phyloP scores from a whole-genome alignment of 1,284 basidiomycete species.

The Paramarasmius palmivorus region DNA sequence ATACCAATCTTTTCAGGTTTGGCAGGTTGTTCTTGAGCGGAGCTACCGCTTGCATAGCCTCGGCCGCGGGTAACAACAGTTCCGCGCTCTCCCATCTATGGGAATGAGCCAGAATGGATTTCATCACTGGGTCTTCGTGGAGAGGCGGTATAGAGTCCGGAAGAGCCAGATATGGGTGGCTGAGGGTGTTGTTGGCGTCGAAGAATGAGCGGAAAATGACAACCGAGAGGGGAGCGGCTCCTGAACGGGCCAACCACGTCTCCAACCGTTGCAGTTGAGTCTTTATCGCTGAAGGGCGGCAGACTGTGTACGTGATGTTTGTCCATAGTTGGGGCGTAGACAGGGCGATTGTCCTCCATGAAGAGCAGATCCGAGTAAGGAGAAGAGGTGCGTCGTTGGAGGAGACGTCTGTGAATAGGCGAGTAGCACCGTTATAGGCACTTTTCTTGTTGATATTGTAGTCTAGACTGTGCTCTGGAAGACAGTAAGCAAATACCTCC shows the following conservation, averaged over 20 bases:
- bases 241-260: not conserved
- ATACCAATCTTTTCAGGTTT: not conserved
- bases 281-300: not conserved
- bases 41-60: not conserved
- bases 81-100: constrained; percentile 1
- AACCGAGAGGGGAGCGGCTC: not conserved
- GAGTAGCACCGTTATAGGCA: not conserved
- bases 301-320: constrained; percentile 1
- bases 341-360: not conserved
- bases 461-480: constrained; percentile 1
- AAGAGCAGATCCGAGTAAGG: not conserved
- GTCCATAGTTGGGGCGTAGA: not conserved
- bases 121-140: not conserved
- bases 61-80: not conserved
- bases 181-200: not conserved
- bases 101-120: not conserved
- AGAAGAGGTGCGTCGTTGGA: not conserved
- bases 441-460: not conserved
- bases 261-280: not conserved
- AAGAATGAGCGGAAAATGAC: constrained; percentile 2
- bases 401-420: not conserved
- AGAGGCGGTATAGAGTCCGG: constrained; percentile 1
- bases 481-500: not conserved
- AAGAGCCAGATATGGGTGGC: not conserved
- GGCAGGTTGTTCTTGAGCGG: not conserved